These are phyloP conservation scores for Fraxinus platypoda DNA, from an alignment of 305 asterid genomes.

Conservation along the genomic window DNA sequence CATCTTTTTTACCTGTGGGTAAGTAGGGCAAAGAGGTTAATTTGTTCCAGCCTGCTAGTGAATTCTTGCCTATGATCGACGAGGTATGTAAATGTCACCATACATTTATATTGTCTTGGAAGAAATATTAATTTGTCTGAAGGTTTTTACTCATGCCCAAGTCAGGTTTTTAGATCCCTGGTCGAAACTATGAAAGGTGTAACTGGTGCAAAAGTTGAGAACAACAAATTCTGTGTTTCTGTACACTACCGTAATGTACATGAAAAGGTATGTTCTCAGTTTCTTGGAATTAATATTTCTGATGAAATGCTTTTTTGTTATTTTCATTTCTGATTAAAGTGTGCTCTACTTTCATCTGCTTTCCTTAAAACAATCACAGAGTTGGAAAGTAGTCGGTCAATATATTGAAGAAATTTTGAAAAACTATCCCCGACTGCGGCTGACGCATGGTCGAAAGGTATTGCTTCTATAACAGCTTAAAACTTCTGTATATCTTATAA, in stretches of 20 bases:
- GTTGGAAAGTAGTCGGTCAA: constrained; percentile 63
- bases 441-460: constrained; percentile 98
- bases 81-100: constrained; percentile 47
- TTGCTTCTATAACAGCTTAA: constrained; percentile 10
- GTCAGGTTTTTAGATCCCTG: constrained; percentile 61
- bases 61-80: constrained; percentile 82
- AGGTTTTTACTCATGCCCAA: constrained; percentile 15
- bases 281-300: background rate
- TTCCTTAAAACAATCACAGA: constrained; percentile 40
- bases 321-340: constrained; percentile 12
- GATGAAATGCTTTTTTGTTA: background rate
- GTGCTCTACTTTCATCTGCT: background rate
- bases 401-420: constrained; percentile 58
- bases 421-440: constrained; percentile 70
- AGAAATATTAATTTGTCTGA: background rate
- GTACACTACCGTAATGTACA: constrained; percentile 93
- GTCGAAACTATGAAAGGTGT: constrained; percentile 63
- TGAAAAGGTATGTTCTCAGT: constrained; percentile 50
- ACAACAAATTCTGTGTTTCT: constrained; percentile 88
- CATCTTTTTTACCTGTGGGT: constrained; percentile 20
- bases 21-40: constrained; percentile 75
- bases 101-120: background rate
- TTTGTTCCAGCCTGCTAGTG: constrained; percentile 91
- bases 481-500: background rate
- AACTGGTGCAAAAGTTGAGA: constrained; percentile 73